These are phyloP conservation scores for Ustilago hordei DNA, from an alignment of 1,284 basidiomycete genomes.

Conservation along the genomic window DNA sequence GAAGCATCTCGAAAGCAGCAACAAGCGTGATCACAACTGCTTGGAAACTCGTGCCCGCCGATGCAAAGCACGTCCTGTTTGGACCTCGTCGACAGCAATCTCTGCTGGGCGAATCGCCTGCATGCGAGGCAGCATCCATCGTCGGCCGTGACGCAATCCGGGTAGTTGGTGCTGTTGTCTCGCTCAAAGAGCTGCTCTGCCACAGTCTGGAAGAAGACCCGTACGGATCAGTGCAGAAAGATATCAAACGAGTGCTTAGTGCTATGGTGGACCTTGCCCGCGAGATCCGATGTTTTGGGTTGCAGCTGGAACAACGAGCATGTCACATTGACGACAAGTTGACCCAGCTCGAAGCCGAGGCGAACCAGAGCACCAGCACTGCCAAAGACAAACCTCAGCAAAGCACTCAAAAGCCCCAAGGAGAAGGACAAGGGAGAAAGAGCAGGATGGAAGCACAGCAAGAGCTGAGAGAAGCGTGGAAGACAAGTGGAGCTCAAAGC, in stretches of 20 bases:
- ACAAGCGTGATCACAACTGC: slow-evolving; percentile 6
- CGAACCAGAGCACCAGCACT: background rate
- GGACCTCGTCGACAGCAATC: slow-evolving; percentile 34
- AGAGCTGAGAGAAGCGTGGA: slow-evolving; percentile 29
- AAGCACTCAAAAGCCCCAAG: background rate
- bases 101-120: slow-evolving; percentile 28
- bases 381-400: background rate
- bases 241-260: slow-evolving; percentile 33
- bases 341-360: slow-evolving; percentile 9
- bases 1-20: slow-evolving; percentile 1
- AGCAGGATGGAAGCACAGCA: slow-evolving; percentile 8
- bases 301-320: slow-evolving; percentile 35
- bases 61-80: slow-evolving; percentile 57
- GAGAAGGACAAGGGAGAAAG: background rate
- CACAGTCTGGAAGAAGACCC: slow-evolving; percentile 55
- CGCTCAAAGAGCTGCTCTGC: slow-evolving; percentile 42
- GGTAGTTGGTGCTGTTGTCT: slow-evolving; percentile 22
- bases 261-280: slow-evolving; percentile 28
- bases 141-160: slow-evolving; percentile 26
- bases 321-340: slow-evolving; percentile 21
- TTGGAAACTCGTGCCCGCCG: slow-evolving; percentile 36
- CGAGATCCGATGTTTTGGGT: slow-evolving; percentile 25
- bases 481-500: slow-evolving; percentile 21
- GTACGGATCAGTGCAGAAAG: slow-evolving; percentile 56
- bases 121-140: slow-evolving; percentile 14